phyloP scores from a whole-genome alignment of 2,329 filamentous ascomycete genomes.

The Nothopassalora personata region DNA sequence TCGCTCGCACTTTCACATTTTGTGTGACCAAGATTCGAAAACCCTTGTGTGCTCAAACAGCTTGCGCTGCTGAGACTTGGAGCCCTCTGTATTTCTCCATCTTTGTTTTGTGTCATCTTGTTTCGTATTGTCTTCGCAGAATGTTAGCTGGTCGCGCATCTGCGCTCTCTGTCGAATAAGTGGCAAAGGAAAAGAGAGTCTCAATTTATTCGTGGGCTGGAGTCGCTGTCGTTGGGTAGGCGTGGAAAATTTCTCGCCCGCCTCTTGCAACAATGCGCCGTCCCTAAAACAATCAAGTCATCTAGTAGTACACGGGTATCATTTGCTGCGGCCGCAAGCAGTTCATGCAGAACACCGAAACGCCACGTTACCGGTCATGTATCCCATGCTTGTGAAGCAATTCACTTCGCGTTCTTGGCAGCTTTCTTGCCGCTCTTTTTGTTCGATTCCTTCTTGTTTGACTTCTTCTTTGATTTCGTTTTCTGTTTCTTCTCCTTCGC shows the following conservation, averaged over 20 bases:
- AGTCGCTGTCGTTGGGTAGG: background rate
- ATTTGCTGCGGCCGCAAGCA: constrained; percentile 5
- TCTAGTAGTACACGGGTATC: constrained; percentile 18
- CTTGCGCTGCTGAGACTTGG: background rate
- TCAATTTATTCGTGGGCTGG: background rate
- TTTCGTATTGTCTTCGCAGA: background rate
- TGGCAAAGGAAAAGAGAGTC: background rate
- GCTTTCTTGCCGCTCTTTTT: constrained; percentile 5
- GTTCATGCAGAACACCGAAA: constrained; percentile 2
- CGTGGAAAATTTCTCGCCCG: too few relatives aligned
- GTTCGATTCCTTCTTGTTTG: background rate
- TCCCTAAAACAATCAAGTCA: constrained; percentile 6
- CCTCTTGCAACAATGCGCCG: constrained; percentile 1
- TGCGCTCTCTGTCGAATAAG: background rate
- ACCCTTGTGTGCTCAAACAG: background rate
- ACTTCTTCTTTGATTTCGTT: background rate
- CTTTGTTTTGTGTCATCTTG: background rate
- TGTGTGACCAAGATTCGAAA: background rate
- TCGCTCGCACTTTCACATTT: background rate
- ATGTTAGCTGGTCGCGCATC: background rate
- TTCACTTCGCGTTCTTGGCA: constrained; percentile 1
- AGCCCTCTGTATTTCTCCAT: background rate
- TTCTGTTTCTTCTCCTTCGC: constrained; percentile 5
- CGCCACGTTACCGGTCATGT: constrained; percentile 6
- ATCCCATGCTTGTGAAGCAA: background rate